Base-by-base conservation (phyloP, 352 stramenopile species). In the Pythium brachiatum region DNA sequence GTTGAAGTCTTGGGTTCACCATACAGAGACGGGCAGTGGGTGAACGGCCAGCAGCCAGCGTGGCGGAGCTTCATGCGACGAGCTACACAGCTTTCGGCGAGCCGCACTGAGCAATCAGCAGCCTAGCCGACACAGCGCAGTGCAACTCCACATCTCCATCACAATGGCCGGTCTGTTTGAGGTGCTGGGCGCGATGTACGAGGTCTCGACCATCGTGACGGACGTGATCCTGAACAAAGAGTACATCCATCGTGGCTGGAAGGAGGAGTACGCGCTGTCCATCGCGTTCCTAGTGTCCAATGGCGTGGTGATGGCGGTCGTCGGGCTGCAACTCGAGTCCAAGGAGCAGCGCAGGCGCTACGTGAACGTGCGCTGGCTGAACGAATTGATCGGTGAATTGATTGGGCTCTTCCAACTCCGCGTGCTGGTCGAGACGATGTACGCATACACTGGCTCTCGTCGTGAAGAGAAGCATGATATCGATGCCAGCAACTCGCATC, bases 181-280 rank as follows among this genome's bases (percentile, higher is more conserved):
- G 50, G 56, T 84, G 21, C 34, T 76, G 31, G 60, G 64, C 8
- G 78, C 77, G 0, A 64, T 78, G 27, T 89, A 91, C 53, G 79
- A 89, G 73, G 54, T 86, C 47, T 76, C 75, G 58, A 88, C 82
- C 9, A 78, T 91, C 55, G 71, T 91, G 36, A 88, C 79, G 46
- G 79, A 91, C 44, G 70, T 89, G 41, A 64, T 91, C 7, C 74
- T 91, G n/a, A 91, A 89, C 59, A 66, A 64, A 41, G 81, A 91
- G 71, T 91, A 91, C 69, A 86, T 91, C 60, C 34, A 78, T 21
- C 81, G 81, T 51, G 70, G 78, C 25, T 91, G 79, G 81, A 13
- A 83, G 23, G 79, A 91, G 16, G 81, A 91, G 65, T 91, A 91
- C 67, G 75, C 77, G 38, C 61, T 91, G 57, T 91, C 81, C 27